Conservation (phyloP, 2,329 filamentous ascomycete genomes). For the Xylariaceae sp. region DNA sequence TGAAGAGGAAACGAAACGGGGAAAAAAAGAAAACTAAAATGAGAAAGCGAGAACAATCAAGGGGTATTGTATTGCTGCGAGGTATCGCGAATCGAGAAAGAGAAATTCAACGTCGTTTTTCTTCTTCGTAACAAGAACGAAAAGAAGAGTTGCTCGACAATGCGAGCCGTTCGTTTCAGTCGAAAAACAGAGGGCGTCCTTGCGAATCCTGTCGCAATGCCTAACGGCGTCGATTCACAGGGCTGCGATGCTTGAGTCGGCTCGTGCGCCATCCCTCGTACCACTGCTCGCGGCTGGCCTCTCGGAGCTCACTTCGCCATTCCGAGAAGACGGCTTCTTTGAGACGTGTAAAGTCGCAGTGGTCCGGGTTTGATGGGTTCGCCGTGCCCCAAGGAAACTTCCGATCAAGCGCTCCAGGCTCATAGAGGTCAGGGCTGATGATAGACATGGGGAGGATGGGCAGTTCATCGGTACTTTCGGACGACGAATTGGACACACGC, state of each 20-base stretch:
- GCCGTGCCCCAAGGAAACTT: slow-evolving; percentile 97
- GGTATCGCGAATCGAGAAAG: slow-evolving; percentile 20
- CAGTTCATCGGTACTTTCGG: slow-evolving; percentile 44
- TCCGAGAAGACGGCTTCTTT: slow-evolving; percentile 91
- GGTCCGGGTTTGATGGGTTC: slow-evolving; percentile 81
- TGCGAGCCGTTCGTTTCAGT: slow-evolving; percentile 19
- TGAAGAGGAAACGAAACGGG: slow-evolving; percentile 12
- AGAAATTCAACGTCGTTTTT: slow-evolving; percentile 5
- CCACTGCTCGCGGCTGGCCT: slow-evolving; percentile 86
- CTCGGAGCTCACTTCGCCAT: slow-evolving; percentile 85
- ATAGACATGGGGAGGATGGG: slow-evolving; percentile 85
- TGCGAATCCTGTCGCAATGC: slow-evolving; percentile 22
- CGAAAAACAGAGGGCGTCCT: slow-evolving; percentile 13
- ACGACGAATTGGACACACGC: slow-evolving; percentile 43
- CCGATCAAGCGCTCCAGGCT: slow-evolving; percentile 71
- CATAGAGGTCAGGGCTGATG: slow-evolving; percentile 89
- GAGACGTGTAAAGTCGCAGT: slow-evolving; percentile 89
- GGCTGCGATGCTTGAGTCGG: slow-evolving; percentile 53
- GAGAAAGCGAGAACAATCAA: slow-evolving; percentile 14
- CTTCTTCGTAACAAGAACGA: neutral
- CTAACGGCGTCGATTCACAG: slow-evolving; percentile 35
- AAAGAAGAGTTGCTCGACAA: slow-evolving; percentile 20
- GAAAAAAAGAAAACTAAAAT: neutral
- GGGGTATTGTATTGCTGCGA: slow-evolving; percentile 28
- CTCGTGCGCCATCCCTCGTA: slow-evolving; percentile 91